phyloP scores from a whole-genome alignment of 345 rosid genomes.

The Ceriops tagal region DNA sequence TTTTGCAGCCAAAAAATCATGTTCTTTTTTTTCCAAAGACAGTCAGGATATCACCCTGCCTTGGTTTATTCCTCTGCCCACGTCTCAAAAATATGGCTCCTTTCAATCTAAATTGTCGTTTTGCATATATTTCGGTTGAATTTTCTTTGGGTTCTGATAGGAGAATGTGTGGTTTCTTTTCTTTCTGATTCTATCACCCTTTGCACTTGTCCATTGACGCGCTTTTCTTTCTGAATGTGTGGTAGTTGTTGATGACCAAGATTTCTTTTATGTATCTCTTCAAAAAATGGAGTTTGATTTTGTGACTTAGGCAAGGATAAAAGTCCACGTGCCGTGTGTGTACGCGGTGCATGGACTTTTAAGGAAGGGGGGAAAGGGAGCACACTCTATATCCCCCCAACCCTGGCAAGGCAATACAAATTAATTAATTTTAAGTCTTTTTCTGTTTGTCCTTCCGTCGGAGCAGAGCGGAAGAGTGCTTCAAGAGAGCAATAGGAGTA shows the following conservation, averaged over 20 bases:
- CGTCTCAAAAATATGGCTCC: neutral
- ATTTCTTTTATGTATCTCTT: neutral
- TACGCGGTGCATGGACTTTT: too few species aligned
- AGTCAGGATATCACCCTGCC: neutral
- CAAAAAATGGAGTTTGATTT: too few species aligned
- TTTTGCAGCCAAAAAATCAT: neutral
- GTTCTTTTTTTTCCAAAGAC: neutral
- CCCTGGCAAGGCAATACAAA: too few species aligned
- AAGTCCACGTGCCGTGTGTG: too few species aligned
- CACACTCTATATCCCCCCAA: too few species aligned
- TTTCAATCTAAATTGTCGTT: slow-evolving; percentile 3
- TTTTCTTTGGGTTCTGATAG: slow-evolving; percentile 6
- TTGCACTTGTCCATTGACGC: slow-evolving; percentile 23
- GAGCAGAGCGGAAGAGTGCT: slow-evolving; percentile 78
- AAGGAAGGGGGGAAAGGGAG: too few species aligned
- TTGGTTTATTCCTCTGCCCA: neutral
- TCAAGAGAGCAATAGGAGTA: slow-evolving; percentile 59
- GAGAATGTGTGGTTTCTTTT: slow-evolving; percentile 24
- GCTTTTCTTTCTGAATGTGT: too few species aligned
- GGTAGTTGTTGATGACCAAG: neutral
- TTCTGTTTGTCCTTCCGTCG: neutral
- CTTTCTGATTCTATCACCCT: slow-evolving; percentile 1
- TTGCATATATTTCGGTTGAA: neutral
- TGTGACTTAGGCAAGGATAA: too few species aligned
- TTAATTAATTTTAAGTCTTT: neutral